Evolutionary conservation across 805 yeast species (phyloP).

Genomic region (Lipomyces japonicus): DNA sequence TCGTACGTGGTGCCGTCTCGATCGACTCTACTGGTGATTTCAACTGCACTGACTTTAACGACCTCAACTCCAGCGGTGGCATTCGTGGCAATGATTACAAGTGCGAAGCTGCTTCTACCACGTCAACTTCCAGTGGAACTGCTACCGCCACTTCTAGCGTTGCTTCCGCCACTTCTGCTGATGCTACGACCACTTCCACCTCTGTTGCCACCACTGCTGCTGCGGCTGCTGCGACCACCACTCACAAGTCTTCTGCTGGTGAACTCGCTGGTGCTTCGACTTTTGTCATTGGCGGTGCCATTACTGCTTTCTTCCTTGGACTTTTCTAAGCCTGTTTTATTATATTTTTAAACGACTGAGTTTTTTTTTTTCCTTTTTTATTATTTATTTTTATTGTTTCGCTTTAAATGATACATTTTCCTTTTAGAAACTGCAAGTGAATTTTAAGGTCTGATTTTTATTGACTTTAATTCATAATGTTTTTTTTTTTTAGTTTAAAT

Average conservation of each 20-base stretch:
- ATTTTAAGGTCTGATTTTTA: background rate
- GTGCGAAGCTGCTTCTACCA: conserved; percentile 61
- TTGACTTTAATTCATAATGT: background rate
- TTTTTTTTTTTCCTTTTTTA: background rate
- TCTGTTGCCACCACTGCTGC: conserved; percentile 46
- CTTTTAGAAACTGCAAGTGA: no score
- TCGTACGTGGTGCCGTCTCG: conserved; percentile 89
- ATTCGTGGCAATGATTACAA: conserved; percentile 86
- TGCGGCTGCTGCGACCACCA: conserved; percentile 36
- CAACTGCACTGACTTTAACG: conserved; percentile 74
- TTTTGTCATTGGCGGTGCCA: conserved; percentile 32
- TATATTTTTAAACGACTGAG: no score
- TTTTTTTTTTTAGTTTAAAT: background rate
- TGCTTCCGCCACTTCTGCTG: conserved; percentile 30
- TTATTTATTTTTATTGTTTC: no score
- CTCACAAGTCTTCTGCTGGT: conserved; percentile 34
- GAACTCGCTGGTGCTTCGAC: conserved; percentile 35
- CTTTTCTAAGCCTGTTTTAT: no score
- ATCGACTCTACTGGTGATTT: conserved; percentile 73
- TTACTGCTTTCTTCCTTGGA: conserved; percentile 29
- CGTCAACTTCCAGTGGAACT: conserved; percentile 44
- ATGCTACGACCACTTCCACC: conserved; percentile 32
- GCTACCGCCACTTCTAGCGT: conserved; percentile 24
- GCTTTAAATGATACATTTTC: no score
- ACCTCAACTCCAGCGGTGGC: conserved; percentile 69